Evolutionary conservation across 371 early-diverging fungal species (phyloP), one percentile per base, ranked within the genome.

Genomic region (Mucor mucedo): DNA sequence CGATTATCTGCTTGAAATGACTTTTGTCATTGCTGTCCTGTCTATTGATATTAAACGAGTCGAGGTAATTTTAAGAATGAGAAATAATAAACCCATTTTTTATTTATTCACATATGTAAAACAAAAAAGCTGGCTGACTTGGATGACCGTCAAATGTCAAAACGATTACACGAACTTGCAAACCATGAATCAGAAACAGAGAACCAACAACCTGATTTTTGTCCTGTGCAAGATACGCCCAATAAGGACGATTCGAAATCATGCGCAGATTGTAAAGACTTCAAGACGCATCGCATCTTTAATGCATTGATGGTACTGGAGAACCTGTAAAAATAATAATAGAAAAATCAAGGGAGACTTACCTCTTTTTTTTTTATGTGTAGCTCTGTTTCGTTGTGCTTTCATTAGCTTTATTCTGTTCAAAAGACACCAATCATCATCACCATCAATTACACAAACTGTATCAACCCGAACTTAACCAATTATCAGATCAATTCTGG

Each of bases 31-130:
- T 55, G 83, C 89, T 4, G 82, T 88, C 30, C 69, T 92, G 21
- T 85, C 91, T 1, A 89, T 92, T 65, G 91, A 92, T 78, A 89
- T 91, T 55, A 82, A 87, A n/a, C 80, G 91, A 47, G 68, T 92
- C 21, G 91, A 90, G 76, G 80, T 90, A 52, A 21, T 21, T 21
- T 21, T 21, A 21, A 21, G 21, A 56, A 29, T 49, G 8, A 47
- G 6, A 47, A 5, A 21, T 8, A 21, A 44, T n/a, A 44, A 10
- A 5, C n/a, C 10, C 44, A 30, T 5, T 21, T 50, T 60, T 10
- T 33, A 47, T 16, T 35, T 27, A 5, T 13, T 57, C 33, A 33
- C 6, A 3, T 38, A 55, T 39, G 11, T 39, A 39, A 8, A 8
- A 8, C 6, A 39, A 39, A 39, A 39, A 39, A 75, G 75, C 33